Percentiles rank a stretch among this genome's conserved stretches.
phyloP scores from a whole-genome alignment of 352 stramenopile genomes.

The Globisporangium spinosum region DNA sequence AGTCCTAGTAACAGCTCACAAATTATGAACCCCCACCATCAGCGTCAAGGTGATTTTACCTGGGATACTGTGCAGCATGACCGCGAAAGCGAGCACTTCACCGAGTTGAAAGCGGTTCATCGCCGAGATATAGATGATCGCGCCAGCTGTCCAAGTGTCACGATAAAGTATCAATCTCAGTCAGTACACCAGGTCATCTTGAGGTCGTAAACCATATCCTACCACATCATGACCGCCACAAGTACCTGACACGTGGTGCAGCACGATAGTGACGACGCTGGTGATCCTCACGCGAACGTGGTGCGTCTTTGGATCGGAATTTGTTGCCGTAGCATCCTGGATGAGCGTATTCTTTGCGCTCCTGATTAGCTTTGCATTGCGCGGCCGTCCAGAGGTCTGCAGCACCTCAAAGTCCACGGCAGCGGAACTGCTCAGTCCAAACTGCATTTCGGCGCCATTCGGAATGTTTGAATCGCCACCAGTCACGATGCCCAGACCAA shows the following conservation, averaged over 20 bases:
- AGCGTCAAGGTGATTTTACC: not conserved
- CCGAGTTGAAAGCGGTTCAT: constrained; percentile 1
- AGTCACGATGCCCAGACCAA: not conserved
- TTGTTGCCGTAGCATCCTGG: not conserved
- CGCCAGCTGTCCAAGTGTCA: not conserved
- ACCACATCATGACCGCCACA: not conserved
- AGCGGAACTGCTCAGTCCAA: not conserved
- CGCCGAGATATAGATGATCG: constrained; percentile 1
- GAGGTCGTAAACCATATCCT: not conserved
- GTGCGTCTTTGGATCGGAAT: not conserved
- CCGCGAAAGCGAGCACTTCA: constrained; percentile 3
- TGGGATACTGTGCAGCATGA: constrained; percentile 3
- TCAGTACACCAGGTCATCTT: not conserved
- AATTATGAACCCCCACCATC: not conserved
- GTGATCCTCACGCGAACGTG: not conserved
- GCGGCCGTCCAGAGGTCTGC: not conserved
- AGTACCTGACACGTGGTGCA: constrained; percentile 6
- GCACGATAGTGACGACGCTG: not conserved
- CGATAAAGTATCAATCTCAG: not conserved
- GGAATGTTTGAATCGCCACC: not conserved
- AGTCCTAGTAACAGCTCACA: not conserved
- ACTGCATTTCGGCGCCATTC: not conserved
- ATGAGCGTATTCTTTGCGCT: not conserved
- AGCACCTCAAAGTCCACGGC: constrained; percentile 1
- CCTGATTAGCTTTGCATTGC: not conserved